A percentile compares a stretch with the other conserved stretches of the same genome.
Evolutionary conservation across 116 monocot genomes (phyloP).

Genomic region (Dioscorea cayenensis): DNA sequence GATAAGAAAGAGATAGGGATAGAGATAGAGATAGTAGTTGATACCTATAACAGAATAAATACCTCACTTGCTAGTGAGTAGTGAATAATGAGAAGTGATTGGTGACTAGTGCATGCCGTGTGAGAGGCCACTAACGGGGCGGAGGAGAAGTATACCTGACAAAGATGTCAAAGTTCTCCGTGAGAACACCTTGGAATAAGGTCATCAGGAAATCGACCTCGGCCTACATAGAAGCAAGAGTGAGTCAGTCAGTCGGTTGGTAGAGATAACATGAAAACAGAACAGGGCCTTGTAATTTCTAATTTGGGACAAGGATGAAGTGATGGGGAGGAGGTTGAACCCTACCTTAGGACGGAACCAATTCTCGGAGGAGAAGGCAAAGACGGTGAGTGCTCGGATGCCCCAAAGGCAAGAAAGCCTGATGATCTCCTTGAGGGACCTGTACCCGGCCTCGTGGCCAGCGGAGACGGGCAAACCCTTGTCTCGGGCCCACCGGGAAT

Average conservation of each 20-base stretch:
- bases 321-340: not conserved
- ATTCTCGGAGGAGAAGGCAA: conserved; percentile 81
- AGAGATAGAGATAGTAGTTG: too few species aligned
- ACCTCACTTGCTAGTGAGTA: too few species aligned
- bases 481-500: conserved; percentile 57
- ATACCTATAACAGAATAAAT: too few species aligned
- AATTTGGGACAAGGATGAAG: not conserved
- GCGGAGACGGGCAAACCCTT: conserved; percentile 40
- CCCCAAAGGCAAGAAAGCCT: conserved; percentile 55
- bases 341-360: conserved; percentile 67
- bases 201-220: conserved; percentile 74
- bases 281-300: too few species aligned
- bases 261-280: too few species aligned
- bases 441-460: conserved; percentile 66
- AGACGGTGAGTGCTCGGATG: conserved; percentile 62
- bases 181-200: conserved; percentile 48
- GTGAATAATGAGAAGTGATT: too few species aligned
- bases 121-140: too few species aligned
- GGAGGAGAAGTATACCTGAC: conserved; percentile 28
- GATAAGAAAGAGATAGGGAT: too few species aligned
- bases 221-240: conserved; percentile 16
- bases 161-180: conserved; percentile 38
- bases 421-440: conserved; percentile 36
- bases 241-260: not conserved
- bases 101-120: too few species aligned